phyloP scores from a whole-genome alignment of 331 rosid species.

The Pyracantha coccinea region DNA sequence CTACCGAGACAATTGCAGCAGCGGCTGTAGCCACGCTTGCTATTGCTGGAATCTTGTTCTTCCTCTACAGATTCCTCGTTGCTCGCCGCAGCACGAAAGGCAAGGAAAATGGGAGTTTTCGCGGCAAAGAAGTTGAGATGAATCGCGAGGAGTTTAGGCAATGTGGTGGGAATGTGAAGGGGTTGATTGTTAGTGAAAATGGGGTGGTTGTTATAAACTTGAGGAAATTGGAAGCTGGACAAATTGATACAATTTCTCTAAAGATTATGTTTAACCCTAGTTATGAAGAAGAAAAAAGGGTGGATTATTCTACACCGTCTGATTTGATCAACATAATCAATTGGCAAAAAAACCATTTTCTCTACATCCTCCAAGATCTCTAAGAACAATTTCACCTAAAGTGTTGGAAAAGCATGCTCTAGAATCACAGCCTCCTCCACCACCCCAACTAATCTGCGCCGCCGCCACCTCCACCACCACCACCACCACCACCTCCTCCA shows the following conservation, averaged over 20 bases:
- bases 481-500: slow-evolving; percentile 6
- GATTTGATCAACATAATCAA: slow-evolving; percentile 1
- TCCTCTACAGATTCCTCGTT: slow-evolving; percentile 20
- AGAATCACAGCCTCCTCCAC: slow-evolving; percentile 12
- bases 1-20: slow-evolving; percentile 41
- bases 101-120: slow-evolving; percentile 26
- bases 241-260: slow-evolving; percentile 14
- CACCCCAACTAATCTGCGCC: slow-evolving; percentile 6
- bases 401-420: slow-evolving; percentile 23
- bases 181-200: slow-evolving; percentile 57
- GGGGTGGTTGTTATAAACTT: slow-evolving; percentile 71
- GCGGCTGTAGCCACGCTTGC: slow-evolving; percentile 37
- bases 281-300: slow-evolving; percentile 5
- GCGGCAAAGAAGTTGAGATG: slow-evolving; percentile 20
- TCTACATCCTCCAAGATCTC: slow-evolving; percentile 9
- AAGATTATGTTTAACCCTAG: slow-evolving; percentile 35
- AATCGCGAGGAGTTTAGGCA: slow-evolving; percentile 31
- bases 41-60: slow-evolving; percentile 28
- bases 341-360: slow-evolving; percentile 19
- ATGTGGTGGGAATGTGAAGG: slow-evolving; percentile 42
- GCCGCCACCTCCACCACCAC: neutral
- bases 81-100: slow-evolving; percentile 21
- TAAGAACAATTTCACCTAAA: slow-evolving; percentile 19
- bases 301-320: slow-evolving; percentile 37
- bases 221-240: slow-evolving; percentile 54